Evolutionary conservation across 2,329 filamentous ascomycete genomes (phyloP), one percentile per base, ranked within the genome.

Genomic region (Aspergillus fumigatiaffinis): DNA sequence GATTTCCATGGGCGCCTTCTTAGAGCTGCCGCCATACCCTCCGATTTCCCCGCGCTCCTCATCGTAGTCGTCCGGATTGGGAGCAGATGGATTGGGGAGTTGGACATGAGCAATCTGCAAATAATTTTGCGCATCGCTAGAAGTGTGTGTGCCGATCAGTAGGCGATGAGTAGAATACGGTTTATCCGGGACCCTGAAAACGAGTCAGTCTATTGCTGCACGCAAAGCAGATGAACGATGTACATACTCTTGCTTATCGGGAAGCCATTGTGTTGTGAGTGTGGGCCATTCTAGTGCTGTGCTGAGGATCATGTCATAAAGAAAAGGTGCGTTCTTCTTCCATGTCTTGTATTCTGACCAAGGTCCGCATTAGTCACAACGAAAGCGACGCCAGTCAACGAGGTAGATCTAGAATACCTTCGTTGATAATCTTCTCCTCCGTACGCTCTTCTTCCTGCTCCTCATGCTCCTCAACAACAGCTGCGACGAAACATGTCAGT

Each of bases 291-390:
- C 92, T 57, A 99, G 81, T 44, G 95, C 95, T 63, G 91, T 96
- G 68, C 92, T 92, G 62, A 97, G 83, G 64, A 99, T 94, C 86
- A 97, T 91, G 74, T 99, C 94, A 76, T 99, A 99, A 67, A 99
- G 88, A 72, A 97, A 97, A 3, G 94, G 92, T 63, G 90, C 91
- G 77, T 99, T 99, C 82, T 99, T 99, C 83, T 99, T 99, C 94
- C 94, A 99, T 64, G 93, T 97, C 76, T 99, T 99, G 84, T 99
- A 99, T 75, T 99, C 94, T 92, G 67, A 44, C 38, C 23, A 49
- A 50, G 29, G 3, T 35, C 25, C n/a, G 12, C 23, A 28, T 63
- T 52, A 57, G 59, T 23, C 42, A 8, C 21, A 26, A 49, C 38
- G 25, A 14, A 8, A 21, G 20, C 17, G 6, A 53, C 10, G 23